A percentile compares a stretch with the other conserved stretches of the same genome.
Conservation (phyloP, 768 basidiomycete species). For the Peribolospora kevripleyi region DNA sequence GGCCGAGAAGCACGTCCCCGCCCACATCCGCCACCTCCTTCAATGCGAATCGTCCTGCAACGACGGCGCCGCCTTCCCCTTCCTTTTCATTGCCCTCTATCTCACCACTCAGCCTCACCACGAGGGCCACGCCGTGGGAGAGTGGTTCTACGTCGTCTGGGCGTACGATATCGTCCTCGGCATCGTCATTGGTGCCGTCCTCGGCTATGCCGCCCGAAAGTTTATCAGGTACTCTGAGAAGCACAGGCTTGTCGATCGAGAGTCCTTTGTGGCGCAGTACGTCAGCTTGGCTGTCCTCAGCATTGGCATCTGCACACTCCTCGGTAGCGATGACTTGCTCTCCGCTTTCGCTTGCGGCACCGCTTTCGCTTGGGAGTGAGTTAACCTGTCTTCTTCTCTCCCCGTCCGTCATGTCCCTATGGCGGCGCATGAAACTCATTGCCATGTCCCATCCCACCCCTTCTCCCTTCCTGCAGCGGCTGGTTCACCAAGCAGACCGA, state of each 20-base stretch:
- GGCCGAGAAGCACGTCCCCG: conserved; percentile 77
- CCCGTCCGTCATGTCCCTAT: too few species aligned
- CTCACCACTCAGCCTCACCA: background rate
- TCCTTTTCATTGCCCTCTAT: conserved; percentile 32
- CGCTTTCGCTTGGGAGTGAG: too few species aligned
- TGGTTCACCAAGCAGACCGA: conserved; percentile 44
- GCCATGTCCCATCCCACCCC: too few species aligned
- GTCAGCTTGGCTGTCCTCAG: conserved; percentile 45
- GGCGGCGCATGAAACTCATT: too few species aligned
- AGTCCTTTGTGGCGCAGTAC: conserved; percentile 23
- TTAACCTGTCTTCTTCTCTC: too few species aligned
- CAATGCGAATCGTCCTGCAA: conserved; percentile 82
- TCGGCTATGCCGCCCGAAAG: conserved; percentile 21
- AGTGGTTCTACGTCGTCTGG: conserved; percentile 9
- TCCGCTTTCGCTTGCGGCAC: too few species aligned
- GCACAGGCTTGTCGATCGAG: conserved; percentile 20
- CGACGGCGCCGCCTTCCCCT: conserved; percentile 91
- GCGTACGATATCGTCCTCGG: conserved; percentile 21
- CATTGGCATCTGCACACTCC: conserved; percentile 34
- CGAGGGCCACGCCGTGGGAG: background rate
- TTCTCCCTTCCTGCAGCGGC: too few species aligned
- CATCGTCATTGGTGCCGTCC: conserved; percentile 17
- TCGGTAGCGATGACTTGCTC: conserved; percentile 10
- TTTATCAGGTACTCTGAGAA: conserved; percentile 17
- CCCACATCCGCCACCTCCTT: conserved; percentile 52